Base-by-base conservation (phyloP, 2,329 filamentous ascomycete genomes). In the Raffaelea arxii region DNA sequence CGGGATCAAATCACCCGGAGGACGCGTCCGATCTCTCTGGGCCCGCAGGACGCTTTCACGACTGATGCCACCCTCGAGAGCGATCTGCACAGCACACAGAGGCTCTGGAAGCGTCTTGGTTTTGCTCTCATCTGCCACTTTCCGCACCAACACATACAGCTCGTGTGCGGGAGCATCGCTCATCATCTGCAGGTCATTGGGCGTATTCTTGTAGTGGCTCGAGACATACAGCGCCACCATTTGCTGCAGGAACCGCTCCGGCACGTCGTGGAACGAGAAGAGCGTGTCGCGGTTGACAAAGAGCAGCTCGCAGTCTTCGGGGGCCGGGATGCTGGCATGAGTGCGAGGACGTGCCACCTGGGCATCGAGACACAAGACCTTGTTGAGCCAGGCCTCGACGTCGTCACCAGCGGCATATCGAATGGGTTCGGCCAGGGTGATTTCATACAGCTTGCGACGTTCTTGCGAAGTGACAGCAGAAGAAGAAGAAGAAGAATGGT, bases 161-260 rank as follows among this genome's bases (percentile, higher is more conserved):
- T 97, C 90, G 65, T 98, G 92, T 1, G 92, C 91, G 2, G 92
- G 92, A 1, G 92, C 92, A 65, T 98, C 92, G 51, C 88, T 95
- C 88, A 98, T 94, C 48, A 98, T 77, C 63, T 97, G 92, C n/a
- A 98, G 75, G 58, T 98, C 92, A 58, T 98, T 94, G 0, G 92
- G 92, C 0, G 90, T 88, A 66, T 98, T 98, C 66, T 97, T 97
- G 73, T 98, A 96, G 65, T 95, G 89, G 45, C 88, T 94, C 24
- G 92, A 89, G 24, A 98, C 94, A 57, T 97, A 98, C 2, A 98
- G 77, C 1, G 90, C 89, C 66, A 98, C 91, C 88, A 98, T 96
- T 58, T 95, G 89, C 62, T 98, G 92, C 46, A 98, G 69, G 67
- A 98, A 97, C 60, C 90, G 92, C 63, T 98, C 92, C 3, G 92